Conservation (phyloP, 2,329 filamentous ascomycete genomes). For the Trichoderma breve region DNA sequence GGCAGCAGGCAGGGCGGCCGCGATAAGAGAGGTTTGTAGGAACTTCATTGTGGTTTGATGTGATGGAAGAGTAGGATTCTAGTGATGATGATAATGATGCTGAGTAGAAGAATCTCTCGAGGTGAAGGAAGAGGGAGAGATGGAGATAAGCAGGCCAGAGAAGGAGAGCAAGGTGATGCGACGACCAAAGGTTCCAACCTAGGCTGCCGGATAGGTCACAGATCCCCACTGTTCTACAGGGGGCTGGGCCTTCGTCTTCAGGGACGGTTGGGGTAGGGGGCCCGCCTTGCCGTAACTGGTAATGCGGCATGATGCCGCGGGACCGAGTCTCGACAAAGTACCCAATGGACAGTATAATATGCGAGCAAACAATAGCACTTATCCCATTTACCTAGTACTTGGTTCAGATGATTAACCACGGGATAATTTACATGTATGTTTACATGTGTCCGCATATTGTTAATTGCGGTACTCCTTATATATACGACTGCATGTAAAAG, state of each 20-base stretch:
- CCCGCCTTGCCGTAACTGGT: background rate
- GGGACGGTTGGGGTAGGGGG: background rate
- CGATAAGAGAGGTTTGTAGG: slow-evolving; percentile 50
- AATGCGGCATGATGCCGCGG: background rate
- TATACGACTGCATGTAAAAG: background rate
- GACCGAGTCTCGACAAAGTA: background rate
- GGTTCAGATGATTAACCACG: background rate
- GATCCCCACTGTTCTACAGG: background rate
- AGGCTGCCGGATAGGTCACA: background rate
- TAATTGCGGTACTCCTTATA: background rate
- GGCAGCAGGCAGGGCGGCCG: slow-evolving; percentile 53
- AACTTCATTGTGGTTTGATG: slow-evolving; percentile 47
- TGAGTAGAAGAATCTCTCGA: background rate
- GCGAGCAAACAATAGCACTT: background rate
- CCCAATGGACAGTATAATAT: background rate
- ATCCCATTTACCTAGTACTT: too few relatives aligned
- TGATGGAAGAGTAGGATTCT: background rate
- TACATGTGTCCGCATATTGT: background rate
- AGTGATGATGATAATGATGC: background rate
- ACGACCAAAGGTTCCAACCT: background rate
- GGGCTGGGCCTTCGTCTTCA: background rate
- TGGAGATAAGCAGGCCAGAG: background rate
- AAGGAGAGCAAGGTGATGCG: background rate
- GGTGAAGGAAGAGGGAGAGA: background rate
- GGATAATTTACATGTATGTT: background rate